Conservation (phyloP, 1,139 yeast genomes). For the Zhuliangozyma parablackwelliae region DNA sequence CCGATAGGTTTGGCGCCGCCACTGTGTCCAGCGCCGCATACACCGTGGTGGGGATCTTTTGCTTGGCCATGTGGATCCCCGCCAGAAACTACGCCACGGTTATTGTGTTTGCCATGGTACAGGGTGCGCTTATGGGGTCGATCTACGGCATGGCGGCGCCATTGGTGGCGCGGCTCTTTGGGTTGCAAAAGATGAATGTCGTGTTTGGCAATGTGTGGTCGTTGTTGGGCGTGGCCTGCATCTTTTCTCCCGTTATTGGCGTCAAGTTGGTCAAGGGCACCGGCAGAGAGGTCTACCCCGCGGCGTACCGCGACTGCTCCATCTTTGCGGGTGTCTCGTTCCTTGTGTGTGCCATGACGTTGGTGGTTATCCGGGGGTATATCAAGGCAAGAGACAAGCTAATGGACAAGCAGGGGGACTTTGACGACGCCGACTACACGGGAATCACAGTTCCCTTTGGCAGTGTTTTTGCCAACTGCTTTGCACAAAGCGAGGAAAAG, state of each 20-base stretch:
- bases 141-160: slow-evolving; percentile 30
- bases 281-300: slow-evolving; percentile 35
- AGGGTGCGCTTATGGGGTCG: slow-evolving; percentile 27
- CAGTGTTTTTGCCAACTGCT: slow-evolving; percentile 12
- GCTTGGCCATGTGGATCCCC: slow-evolving; percentile 35
- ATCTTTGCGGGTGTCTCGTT: slow-evolving; percentile 52
- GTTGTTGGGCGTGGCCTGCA: slow-evolving; percentile 41
- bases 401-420: slow-evolving; percentile 13
- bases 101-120: slow-evolving; percentile 20
- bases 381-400: slow-evolving; percentile 42
- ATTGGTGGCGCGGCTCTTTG: slow-evolving; percentile 35
- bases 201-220: slow-evolving; percentile 48
- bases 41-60: slow-evolving; percentile 19
- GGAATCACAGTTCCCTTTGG: slow-evolving; percentile 15
- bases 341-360: slow-evolving; percentile 33
- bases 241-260: slow-evolving; percentile 53
- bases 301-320: slow-evolving; percentile 45
- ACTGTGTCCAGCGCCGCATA: slow-evolving; percentile 28
- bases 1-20: slow-evolving; percentile 37
- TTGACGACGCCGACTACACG: slow-evolving; percentile 16
- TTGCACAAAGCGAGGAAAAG: slow-evolving; percentile 9
- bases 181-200: slow-evolving; percentile 45
- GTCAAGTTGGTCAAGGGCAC: slow-evolving; percentile 35
- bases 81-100: slow-evolving; percentile 28
- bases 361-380: slow-evolving; percentile 46